These are phyloP conservation scores for Ophiosphaerella narmari DNA, from an alignment of 2,329 filamentous ascomycete species.

Conservation along the genomic window DNA sequence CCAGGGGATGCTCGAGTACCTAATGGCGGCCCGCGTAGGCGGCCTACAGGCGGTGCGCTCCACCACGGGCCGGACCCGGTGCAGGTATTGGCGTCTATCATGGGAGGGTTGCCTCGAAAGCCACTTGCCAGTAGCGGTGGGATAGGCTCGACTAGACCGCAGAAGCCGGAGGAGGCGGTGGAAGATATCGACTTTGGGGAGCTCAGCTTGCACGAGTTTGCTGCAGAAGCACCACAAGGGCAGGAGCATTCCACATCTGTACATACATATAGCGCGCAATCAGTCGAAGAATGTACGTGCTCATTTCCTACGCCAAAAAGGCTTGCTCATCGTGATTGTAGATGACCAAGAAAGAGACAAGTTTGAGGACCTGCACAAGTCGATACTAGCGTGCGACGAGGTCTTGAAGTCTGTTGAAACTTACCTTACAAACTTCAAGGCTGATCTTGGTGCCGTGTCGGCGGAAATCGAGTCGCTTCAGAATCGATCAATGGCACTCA, in stretches of 20 bases:
- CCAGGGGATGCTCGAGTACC: constrained; percentile 66
- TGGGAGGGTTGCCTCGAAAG: constrained; percentile 52
- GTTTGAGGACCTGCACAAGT: constrained; percentile 88
- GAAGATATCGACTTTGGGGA: constrained; percentile 78
- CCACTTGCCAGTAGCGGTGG: constrained; percentile 14
- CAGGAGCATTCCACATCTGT: constrained; percentile 41
- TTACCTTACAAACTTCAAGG: constrained; percentile 90
- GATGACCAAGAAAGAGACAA: constrained; percentile 81
- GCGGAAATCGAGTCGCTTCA: constrained; percentile 95
- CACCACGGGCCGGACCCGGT: constrained; percentile 69
- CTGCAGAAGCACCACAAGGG: constrained; percentile 44
- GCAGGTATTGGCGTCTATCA: constrained; percentile 67
- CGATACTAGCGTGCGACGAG: constrained; percentile 88
- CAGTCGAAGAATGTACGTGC: constrained; percentile 72
- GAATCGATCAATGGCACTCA: constrained; percentile 80
- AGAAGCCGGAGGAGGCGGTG: constrained; percentile 57
- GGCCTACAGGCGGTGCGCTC: constrained; percentile 56
- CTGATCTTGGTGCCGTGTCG: constrained; percentile 88
- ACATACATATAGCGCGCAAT: constrained; percentile 62
- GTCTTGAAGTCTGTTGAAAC: constrained; percentile 90
- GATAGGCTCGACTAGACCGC: constrained; percentile 35
- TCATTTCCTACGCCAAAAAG: constrained; percentile 21
- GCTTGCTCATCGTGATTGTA: constrained; percentile 42
- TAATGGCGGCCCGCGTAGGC: constrained; percentile 72
- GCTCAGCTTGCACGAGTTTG: constrained; percentile 75